Evolutionary conservation across 2,329 filamentous ascomycete genomes (phyloP).

Genomic region (Penicillium thymicola): DNA sequence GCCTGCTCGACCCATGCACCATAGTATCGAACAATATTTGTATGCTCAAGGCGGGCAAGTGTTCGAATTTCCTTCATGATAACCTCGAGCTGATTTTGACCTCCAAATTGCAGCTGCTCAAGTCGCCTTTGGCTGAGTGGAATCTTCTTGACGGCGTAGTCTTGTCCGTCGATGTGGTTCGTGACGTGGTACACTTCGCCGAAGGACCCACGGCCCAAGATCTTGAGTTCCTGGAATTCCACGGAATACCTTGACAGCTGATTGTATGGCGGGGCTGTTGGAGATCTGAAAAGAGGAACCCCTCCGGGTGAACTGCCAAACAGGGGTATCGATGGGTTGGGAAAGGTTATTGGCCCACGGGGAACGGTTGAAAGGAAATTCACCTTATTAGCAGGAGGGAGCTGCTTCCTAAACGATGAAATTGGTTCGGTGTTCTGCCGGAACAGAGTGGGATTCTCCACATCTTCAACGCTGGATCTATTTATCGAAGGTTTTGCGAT

Average conservation of each 20-base stretch:
- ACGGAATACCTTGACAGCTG: constrained; percentile 46
- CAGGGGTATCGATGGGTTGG: constrained; percentile 23
- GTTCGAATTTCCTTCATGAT: constrained; percentile 61
- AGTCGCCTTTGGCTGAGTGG: constrained; percentile 53
- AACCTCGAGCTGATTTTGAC: constrained; percentile 53
- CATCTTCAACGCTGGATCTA: constrained; percentile 12
- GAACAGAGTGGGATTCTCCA: constrained; percentile 14
- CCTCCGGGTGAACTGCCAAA: constrained; percentile 33
- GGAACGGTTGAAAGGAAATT: constrained; percentile 24
- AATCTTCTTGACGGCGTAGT: constrained; percentile 67
- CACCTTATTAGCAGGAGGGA: constrained; percentile 16
- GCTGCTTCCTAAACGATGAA: constrained; percentile 16
- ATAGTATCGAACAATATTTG: constrained; percentile 65
- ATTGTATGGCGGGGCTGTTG: constrained; percentile 22
- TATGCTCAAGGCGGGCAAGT: constrained; percentile 60
- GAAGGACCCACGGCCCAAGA: constrained; percentile 64
- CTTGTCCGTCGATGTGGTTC: constrained; percentile 59
- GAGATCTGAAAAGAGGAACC: constrained; percentile 30
- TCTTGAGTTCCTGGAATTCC: constrained; percentile 53
- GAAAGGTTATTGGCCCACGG: constrained; percentile 22
- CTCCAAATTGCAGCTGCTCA: constrained; percentile 51
- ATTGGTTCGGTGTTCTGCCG: constrained; percentile 10
- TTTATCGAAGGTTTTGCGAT: constrained; percentile 17
- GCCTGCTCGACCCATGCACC: constrained; percentile 60
- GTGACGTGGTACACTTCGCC: constrained; percentile 61